phyloP scores from a whole-genome alignment of 495 filamentous ascomycete species.

The Penicillium longicatenatum region DNA sequence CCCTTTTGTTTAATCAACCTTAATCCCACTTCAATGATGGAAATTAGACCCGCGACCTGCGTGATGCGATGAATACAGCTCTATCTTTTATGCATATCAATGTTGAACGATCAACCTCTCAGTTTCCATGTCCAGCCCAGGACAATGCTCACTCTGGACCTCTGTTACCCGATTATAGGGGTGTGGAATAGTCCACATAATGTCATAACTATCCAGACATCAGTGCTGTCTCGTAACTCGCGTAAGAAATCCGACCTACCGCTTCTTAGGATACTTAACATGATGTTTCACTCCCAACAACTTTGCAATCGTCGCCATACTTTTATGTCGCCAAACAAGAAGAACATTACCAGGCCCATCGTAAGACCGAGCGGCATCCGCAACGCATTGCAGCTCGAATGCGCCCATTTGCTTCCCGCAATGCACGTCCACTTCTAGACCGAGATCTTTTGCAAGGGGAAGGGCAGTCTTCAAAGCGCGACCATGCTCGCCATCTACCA shows the following conservation, averaged over 20 bases:
- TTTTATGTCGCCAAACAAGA: conserved; percentile 58
- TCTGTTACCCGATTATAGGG: conserved; percentile 21
- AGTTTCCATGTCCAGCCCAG: conserved; percentile 14
- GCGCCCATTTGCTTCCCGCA: conserved; percentile 37
- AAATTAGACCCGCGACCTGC: neutral
- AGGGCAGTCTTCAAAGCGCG: conserved; percentile 55
- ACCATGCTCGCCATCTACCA: conserved; percentile 44
- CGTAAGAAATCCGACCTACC: conserved; percentile 19
- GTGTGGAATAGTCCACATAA: conserved; percentile 28
- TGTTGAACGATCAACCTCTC: neutral
- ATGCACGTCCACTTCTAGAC: conserved; percentile 51
- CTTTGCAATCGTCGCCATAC: conserved; percentile 45
- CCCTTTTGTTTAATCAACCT: neutral
- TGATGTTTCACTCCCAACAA: conserved; percentile 43
- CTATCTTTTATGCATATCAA: neutral
- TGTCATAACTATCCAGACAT: conserved; percentile 16
- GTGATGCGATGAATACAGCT: neutral
- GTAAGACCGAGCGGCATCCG: conserved; percentile 44
- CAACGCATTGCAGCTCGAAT: conserved; percentile 45
- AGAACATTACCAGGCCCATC: conserved; percentile 53
- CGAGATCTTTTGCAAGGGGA: conserved; percentile 52
- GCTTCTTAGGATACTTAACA: conserved; percentile 30
- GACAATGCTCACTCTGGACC: conserved; percentile 25
- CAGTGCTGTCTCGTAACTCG: neutral
- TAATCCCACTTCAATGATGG: neutral